Evolutionary conservation across 768 basidiomycete genomes (phyloP).

Genomic region (Phlebiopsis gigantea): DNA sequence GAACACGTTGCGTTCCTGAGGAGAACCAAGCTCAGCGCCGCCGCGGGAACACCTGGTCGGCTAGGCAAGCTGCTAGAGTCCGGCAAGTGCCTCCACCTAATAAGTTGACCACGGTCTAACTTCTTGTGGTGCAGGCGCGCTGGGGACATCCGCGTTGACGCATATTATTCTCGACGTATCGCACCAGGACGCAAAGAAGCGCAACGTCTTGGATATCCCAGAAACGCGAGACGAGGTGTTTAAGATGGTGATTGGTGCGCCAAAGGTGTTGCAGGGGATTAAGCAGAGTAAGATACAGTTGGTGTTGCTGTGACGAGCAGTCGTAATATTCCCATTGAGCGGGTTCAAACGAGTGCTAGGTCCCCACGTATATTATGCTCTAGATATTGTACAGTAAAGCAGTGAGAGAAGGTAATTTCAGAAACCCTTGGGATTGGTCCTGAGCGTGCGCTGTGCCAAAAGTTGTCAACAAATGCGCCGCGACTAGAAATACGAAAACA

Average conservation of each 20-base stretch:
- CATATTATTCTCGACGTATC: conserved; percentile 81
- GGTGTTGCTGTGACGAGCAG: conserved; percentile 58
- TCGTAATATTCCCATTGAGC: neutral
- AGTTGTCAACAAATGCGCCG: conserved; percentile 2
- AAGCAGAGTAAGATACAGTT: conserved; percentile 70
- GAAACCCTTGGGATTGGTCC: conserved; percentile 91
- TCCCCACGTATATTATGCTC: conserved; percentile 2
- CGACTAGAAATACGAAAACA: conserved; percentile 22
- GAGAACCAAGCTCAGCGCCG: conserved; percentile 81
- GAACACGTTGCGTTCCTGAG: conserved; percentile 83
- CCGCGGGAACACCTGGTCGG: conserved; percentile 89
- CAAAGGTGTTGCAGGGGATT: conserved; percentile 56
- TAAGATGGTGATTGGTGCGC: conserved; percentile 61
- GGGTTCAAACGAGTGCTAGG: neutral
- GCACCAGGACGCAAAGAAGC: conserved; percentile 70
- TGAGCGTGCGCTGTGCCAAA: conserved; percentile 63
- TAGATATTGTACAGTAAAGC: conserved; percentile 9
- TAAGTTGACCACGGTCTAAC: neutral
- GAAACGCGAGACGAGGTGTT: conserved; percentile 83
- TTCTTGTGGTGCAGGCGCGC: conserved; percentile 46
- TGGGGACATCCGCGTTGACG: conserved; percentile 68
- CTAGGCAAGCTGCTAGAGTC: conserved; percentile 73
- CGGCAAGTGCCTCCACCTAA: conserved; percentile 7
- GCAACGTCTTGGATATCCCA: conserved; percentile 72
- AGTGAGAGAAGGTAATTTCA: conserved; percentile 32